These are phyloP conservation scores for Alternaria ethzedia DNA, from an alignment of 2,329 filamentous ascomycete species.

Conservation along the genomic window DNA sequence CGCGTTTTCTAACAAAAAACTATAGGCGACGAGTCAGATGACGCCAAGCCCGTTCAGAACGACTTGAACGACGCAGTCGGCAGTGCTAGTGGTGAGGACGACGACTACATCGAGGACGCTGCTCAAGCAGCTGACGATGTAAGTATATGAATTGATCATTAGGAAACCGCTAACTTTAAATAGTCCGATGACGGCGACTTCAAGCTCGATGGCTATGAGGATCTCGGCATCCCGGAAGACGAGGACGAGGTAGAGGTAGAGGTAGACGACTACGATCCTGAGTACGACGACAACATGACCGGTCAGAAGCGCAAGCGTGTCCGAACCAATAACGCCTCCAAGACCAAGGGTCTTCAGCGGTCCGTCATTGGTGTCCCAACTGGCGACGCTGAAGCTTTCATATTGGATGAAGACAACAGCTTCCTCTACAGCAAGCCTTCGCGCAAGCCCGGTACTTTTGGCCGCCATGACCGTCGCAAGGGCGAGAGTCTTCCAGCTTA, in stretches of 20 bases:
- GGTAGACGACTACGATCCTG: slow-evolving; percentile 11
- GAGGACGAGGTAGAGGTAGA: slow-evolving; percentile 7
- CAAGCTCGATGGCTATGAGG: slow-evolving; percentile 24
- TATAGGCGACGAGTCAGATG: slow-evolving; percentile 18
- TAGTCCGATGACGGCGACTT: slow-evolving; percentile 23
- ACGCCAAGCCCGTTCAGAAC: slow-evolving; percentile 8
- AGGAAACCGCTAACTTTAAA: not conserved
- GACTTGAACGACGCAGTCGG: slow-evolving; percentile 12
- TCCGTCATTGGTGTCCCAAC: slow-evolving; percentile 15
- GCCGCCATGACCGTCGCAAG: slow-evolving; percentile 25
- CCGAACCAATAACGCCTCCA: slow-evolving; percentile 7
- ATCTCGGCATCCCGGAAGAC: slow-evolving; percentile 9
- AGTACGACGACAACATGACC: slow-evolving; percentile 7
- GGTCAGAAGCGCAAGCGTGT: slow-evolving; percentile 27
- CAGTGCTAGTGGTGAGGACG: slow-evolving; percentile 8
- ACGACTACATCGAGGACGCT: slow-evolving; percentile 12
- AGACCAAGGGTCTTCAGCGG: slow-evolving; percentile 9
- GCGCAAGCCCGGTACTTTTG: slow-evolving; percentile 31
- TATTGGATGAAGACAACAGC: slow-evolving; percentile 26
- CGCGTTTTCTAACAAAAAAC: slow-evolving; percentile 1
- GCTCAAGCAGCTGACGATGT: slow-evolving; percentile 10
- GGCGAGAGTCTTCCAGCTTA: slow-evolving; percentile 49
- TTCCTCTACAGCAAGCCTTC: slow-evolving; percentile 12
- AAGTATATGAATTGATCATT: not conserved
- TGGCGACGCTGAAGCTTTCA: slow-evolving; percentile 25